phyloP scores from a whole-genome alignment of 1,284 basidiomycete species.

The Xerocomus minutiporus region DNA sequence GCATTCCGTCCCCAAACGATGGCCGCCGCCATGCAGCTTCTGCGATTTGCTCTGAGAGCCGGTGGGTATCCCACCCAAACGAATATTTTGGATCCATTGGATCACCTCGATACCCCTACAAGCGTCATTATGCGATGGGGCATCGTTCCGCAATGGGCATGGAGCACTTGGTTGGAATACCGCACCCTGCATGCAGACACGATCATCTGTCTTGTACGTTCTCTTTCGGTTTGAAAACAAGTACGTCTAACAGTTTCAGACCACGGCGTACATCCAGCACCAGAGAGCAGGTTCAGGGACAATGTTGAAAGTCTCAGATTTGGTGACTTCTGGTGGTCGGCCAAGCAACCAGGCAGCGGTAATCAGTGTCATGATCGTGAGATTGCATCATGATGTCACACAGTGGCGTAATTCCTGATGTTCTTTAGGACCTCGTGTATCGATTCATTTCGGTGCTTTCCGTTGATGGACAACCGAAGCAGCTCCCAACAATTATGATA shows the following conservation, averaged over 20 bases:
- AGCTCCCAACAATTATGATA: slow-evolving; percentile 16
- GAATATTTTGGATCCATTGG: slow-evolving; percentile 23
- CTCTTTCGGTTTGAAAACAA: background rate
- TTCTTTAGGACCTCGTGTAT: slow-evolving; percentile 22
- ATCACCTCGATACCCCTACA: slow-evolving; percentile 42
- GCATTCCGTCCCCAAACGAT: slow-evolving; percentile 47
- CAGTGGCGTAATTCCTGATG: slow-evolving; percentile 7
- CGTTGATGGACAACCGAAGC: slow-evolving; percentile 4
- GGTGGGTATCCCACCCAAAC: slow-evolving; percentile 11
- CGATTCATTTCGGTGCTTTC: slow-evolving; percentile 21
- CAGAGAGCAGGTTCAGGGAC: background rate
- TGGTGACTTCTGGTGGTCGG: background rate
- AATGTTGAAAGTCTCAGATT: slow-evolving; percentile 4
- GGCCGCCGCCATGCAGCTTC: slow-evolving; percentile 41
- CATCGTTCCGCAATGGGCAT: slow-evolving; percentile 53
- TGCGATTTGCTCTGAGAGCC: slow-evolving; percentile 39
- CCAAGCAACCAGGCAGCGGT: slow-evolving; percentile 7
- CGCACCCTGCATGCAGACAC: slow-evolving; percentile 46
- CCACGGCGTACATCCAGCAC: slow-evolving; percentile 47
- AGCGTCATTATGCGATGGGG: slow-evolving; percentile 52
- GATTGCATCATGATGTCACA: background rate
- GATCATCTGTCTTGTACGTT: slow-evolving; percentile 48
- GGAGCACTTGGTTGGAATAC: slow-evolving; percentile 58
- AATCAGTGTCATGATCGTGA: slow-evolving; percentile 25
- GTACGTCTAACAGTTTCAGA: slow-evolving; percentile 35